Evolutionary conservation across 768 basidiomycete species (phyloP).

Genomic region (Tricholoma matsutake): DNA sequence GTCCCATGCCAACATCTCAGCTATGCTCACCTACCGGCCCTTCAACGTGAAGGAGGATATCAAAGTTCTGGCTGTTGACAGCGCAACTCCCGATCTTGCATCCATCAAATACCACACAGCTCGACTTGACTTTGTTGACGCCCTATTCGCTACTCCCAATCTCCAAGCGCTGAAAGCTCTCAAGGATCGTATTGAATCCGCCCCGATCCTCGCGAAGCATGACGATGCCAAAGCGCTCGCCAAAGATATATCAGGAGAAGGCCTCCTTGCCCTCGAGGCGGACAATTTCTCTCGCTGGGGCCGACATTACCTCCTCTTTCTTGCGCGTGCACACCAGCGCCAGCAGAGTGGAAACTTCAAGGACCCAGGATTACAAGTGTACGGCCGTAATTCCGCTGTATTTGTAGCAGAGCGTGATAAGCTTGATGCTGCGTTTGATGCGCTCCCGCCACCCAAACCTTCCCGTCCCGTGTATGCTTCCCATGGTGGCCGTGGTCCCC

Average conservation of each 20-base stretch:
- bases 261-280: not conserved
- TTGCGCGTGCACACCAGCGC: not conserved
- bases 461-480: not conserved
- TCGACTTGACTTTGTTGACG: not conserved
- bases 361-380: not conserved
- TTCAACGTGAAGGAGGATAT: not conserved
- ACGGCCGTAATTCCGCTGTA: not conserved
- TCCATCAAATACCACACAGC: not conserved
- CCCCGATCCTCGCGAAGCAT: not conserved
- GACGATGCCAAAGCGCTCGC: not conserved
- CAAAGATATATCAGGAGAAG: not conserved
- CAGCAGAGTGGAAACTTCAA: not conserved
- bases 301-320: not conserved
- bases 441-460: not conserved
- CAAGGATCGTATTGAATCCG: not conserved
- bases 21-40: not conserved
- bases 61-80: not conserved
- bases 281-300: not conserved
- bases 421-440: not conserved
- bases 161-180: not conserved
- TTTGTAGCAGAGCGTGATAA: not conserved
- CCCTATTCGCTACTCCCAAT: not conserved
- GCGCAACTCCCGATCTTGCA: not conserved
- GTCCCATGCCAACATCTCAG: not conserved
- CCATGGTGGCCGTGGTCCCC: too few species aligned